Percentiles rank a stretch among this genome's conserved stretches.
phyloP scores from a whole-genome alignment of 1,284 basidiomycete species.

The Boletellus dicymbophilus region DNA sequence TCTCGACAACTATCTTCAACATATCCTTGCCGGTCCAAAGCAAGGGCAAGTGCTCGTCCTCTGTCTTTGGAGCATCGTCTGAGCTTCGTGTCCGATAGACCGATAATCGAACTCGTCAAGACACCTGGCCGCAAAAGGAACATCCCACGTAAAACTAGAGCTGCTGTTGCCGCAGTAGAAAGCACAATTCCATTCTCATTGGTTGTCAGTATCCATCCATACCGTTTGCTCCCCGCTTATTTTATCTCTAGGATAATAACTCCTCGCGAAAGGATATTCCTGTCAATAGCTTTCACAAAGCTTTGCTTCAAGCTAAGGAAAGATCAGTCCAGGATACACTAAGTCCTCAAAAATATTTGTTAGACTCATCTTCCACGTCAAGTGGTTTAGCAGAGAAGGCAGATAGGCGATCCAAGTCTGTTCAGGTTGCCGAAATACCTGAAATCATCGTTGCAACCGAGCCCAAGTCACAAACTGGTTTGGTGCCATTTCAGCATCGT shows the following conservation, averaged over 20 bases:
- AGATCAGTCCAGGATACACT: conserved; percentile 12
- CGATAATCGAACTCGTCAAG: conserved; percentile 79
- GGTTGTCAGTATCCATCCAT: conserved; percentile 41
- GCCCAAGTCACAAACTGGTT: background rate
- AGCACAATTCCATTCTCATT: conserved; percentile 40
- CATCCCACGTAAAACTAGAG: conserved; percentile 50
- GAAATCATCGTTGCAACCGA: conserved; percentile 9
- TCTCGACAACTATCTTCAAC: conserved; percentile 75
- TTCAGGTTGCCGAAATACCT: conserved; percentile 7
- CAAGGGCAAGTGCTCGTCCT: conserved; percentile 49
- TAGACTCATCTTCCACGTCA: background rate
- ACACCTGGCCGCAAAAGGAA: conserved; percentile 74
- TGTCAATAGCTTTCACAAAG: conserved; percentile 52
- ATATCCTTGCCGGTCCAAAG: conserved; percentile 63
- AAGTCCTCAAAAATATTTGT: background rate
- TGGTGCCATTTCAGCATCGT: conserved; percentile 1
- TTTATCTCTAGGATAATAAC: conserved; percentile 32
- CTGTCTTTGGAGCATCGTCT: background rate
- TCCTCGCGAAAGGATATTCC: conserved; percentile 43
- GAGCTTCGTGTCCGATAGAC: conserved; percentile 39
- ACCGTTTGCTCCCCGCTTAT: conserved; percentile 2
- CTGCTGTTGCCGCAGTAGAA: conserved; percentile 42
- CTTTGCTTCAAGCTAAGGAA: conserved; percentile 44
- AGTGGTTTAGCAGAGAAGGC: background rate
- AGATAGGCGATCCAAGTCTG: background rate